phyloP scores from a whole-genome alignment of 345 rosid genomes.

The Rhizophora apiculata region DNA sequence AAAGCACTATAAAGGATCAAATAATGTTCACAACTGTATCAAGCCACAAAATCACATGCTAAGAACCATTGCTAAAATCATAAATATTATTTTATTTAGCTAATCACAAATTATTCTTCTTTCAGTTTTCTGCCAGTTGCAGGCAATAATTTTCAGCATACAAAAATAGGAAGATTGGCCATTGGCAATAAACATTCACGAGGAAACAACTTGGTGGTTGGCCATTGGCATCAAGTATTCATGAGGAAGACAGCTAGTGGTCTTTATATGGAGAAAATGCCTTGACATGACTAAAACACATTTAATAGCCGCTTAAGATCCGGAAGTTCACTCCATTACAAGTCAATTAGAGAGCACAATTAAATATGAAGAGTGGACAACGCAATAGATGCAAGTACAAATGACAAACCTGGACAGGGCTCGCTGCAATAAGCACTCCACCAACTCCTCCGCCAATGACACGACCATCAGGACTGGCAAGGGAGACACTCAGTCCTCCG shows the following conservation, averaged over 20 bases:
- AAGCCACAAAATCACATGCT: neutral
- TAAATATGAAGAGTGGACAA: neutral
- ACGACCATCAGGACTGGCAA: slow-evolving; percentile 92
- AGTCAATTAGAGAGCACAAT: neutral
- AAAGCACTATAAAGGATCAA: slow-evolving; percentile 4
- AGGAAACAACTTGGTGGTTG: too few species aligned
- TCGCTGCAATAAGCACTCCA: slow-evolving; percentile 87
- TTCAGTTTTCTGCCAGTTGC: too few species aligned
- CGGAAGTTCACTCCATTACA: neutral
- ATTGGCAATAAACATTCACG: too few species aligned
- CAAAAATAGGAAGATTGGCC: too few species aligned
- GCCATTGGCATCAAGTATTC: too few species aligned
- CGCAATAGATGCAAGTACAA: neutral
- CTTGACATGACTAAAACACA: neutral
- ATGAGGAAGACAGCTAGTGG: too few species aligned
- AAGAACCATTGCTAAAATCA: too few species aligned
- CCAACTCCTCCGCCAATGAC: slow-evolving; percentile 94
- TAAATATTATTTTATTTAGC: too few species aligned
- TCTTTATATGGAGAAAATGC: neutral
- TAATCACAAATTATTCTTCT: too few species aligned
- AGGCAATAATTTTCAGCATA: too few species aligned
- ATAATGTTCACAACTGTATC: neutral
- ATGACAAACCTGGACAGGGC: slow-evolving; percentile 69
- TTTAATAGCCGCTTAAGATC: neutral
- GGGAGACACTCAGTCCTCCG: slow-evolving; percentile 81